Conservation (phyloP, 192 early-diverging fungal genomes). For the Backusella circina region DNA sequence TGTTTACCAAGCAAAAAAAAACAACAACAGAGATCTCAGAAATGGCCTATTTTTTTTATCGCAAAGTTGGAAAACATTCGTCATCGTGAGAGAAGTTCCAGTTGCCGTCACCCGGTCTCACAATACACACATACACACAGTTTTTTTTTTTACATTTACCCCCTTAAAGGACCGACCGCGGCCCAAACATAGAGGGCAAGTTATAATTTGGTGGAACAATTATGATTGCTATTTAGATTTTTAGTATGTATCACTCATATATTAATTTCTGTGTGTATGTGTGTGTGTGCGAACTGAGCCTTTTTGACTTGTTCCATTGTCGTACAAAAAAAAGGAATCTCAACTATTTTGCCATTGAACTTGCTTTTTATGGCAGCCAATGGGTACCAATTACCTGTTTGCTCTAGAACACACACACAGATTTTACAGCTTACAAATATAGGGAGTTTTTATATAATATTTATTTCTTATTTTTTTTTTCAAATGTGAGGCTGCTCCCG, state of each 20-base stretch:
- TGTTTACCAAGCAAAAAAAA: background rate
- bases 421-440: background rate
- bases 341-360: background rate
- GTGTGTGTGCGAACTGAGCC: slow-evolving; percentile 1
- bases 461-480: background rate
- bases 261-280: background rate
- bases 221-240: background rate
- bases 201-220: slow-evolving; percentile 3
- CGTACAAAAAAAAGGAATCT: background rate
- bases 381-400: background rate
- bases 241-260: slow-evolving; percentile 5
- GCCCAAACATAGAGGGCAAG: background rate
- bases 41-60: background rate
- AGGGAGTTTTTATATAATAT: background rate
- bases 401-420: slow-evolving; percentile 3
- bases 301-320: slow-evolving; percentile 6
- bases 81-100: slow-evolving; percentile 3
- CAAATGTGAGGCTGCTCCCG: no score
- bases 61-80: background rate
- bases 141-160: background rate
- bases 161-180: slow-evolving; percentile 1
- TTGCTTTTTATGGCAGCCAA: slow-evolving; percentile 1
- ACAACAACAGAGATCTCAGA: background rate
- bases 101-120: slow-evolving; percentile 3
- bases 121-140: background rate